These are phyloP conservation scores for Pelargonium nanum DNA, from an alignment of 345 rosid species.

Conservation along the genomic window DNA sequence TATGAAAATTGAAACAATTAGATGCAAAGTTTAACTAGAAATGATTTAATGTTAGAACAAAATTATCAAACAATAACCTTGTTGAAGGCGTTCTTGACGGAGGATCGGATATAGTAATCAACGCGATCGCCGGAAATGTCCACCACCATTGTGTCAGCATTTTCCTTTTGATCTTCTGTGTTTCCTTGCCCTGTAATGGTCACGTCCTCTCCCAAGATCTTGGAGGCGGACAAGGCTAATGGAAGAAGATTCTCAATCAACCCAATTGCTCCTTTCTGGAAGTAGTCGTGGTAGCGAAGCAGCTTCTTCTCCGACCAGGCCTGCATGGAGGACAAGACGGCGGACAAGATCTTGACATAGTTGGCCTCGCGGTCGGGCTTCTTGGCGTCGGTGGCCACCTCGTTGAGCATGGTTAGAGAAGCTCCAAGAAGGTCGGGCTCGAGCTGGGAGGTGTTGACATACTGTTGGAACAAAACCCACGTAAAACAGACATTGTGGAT, in stretches of 20 bases:
- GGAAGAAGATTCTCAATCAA: slow-evolving; percentile 68
- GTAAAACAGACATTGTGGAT: slow-evolving; percentile 36
- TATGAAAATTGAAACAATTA: neutral
- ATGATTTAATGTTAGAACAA: neutral
- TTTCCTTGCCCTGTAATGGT: slow-evolving; percentile 21
- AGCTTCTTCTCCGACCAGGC: slow-evolving; percentile 38
- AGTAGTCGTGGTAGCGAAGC: slow-evolving; percentile 62
- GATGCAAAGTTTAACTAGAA: neutral
- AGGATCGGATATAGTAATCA: slow-evolving; percentile 65
- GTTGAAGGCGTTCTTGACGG: slow-evolving; percentile 58
- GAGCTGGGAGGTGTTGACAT: slow-evolving; percentile 25
- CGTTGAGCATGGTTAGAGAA: slow-evolving; percentile 30
- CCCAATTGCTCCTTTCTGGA: slow-evolving; percentile 53
- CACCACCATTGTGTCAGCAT: slow-evolving; percentile 29
- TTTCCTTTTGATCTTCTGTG: slow-evolving; percentile 28
- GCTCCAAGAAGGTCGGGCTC: slow-evolving; percentile 40
- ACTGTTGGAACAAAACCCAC: slow-evolving; percentile 37
- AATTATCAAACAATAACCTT: slow-evolving; percentile 27
- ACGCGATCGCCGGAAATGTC: slow-evolving; percentile 59
- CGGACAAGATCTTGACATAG: slow-evolving; percentile 25
- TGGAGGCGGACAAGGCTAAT: slow-evolving; percentile 60
- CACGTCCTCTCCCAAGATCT: slow-evolving; percentile 60
- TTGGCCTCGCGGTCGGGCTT: slow-evolving; percentile 32
- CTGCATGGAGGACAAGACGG: slow-evolving; percentile 34
- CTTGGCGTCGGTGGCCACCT: slow-evolving; percentile 38